A percentile compares a stretch with the other conserved stretches of the same genome.
These are phyloP conservation scores for Elsinoe fawcettii DNA, from an alignment of 2,329 filamentous ascomycete genomes.

Conservation along the genomic window DNA sequence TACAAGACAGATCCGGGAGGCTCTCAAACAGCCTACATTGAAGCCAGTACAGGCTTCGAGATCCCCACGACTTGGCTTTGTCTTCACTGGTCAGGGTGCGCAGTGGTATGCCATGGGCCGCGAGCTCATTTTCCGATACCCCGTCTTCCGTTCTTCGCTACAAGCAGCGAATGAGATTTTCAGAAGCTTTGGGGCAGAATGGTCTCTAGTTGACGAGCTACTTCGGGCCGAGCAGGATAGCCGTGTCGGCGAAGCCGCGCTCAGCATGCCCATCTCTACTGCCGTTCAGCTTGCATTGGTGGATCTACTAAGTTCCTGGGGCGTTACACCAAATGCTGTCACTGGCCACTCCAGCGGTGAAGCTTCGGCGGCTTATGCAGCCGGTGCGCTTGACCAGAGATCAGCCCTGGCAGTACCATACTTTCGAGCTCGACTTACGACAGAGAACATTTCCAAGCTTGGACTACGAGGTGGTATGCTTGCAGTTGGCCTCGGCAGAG, in stretches of 20 bases:
- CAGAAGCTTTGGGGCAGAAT: slow-evolving; percentile 19
- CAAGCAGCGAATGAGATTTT: slow-evolving; percentile 18
- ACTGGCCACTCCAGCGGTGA: slow-evolving; percentile 30
- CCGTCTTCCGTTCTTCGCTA: slow-evolving; percentile 20
- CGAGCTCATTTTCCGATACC: slow-evolving; percentile 22
- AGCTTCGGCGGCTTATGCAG: slow-evolving; percentile 27
- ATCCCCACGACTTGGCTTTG: slow-evolving; percentile 12
- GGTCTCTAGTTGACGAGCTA: slow-evolving; percentile 32
- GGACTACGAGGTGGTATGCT: slow-evolving; percentile 30
- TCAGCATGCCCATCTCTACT: slow-evolving; percentile 48
- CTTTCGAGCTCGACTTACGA: slow-evolving; percentile 21
- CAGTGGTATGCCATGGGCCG: slow-evolving; percentile 27
- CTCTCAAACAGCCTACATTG: not conserved
- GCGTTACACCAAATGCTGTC: slow-evolving; percentile 20
- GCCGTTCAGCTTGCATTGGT: slow-evolving; percentile 47
- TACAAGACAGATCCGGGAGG: not conserved
- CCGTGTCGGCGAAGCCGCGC: slow-evolving; percentile 22
- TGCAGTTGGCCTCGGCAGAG: slow-evolving; percentile 23
- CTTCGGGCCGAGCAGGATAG: slow-evolving; percentile 13
- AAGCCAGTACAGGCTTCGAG: slow-evolving; percentile 14
- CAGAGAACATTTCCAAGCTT: not conserved
- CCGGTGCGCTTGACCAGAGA: slow-evolving; percentile 20
- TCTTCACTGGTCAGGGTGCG: slow-evolving; percentile 32
- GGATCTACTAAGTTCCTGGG: slow-evolving; percentile 29
- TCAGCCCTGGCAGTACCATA: slow-evolving; percentile 23